Base-by-base conservation (phyloP, 768 basidiomycete species). In the Leccinum broughii region DNA sequence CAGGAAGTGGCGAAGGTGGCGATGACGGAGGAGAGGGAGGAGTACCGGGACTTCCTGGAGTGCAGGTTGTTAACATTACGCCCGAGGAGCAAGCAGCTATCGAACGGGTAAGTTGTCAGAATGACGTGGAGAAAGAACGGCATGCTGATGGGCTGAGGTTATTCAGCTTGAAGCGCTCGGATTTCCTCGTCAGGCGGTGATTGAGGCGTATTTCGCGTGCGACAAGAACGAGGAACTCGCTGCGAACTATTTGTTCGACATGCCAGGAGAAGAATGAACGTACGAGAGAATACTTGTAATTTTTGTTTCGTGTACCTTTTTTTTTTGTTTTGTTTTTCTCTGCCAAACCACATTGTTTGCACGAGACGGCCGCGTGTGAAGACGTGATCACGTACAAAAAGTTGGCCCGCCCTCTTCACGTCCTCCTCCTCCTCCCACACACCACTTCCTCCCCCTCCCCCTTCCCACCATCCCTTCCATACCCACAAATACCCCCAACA, bases 161-260 rank as follows among this genome's bases (percentile, higher is more conserved):
- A 37, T 57, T 3, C 64, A 97, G 95, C 79, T 97, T 62, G 85
- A 92, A 76, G 88, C 78, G 1, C 85, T 98, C 51, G 96, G 97
- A 1, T 98, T 99, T 74, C 74, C 91, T 17, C 83, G 93, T 44
- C 81, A 94, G 49, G 78, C 79, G 0, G 96, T 82, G n/a, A 77
- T 95, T 37, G 85, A 98, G 74, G 97, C 97, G 1, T 99, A 92
- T 76, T 85, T 96, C 70, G 91, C 88, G 2, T 98, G 95, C 74
- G 97, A 94, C 73, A 94, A 92, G 83, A 94, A 98, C 70, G 97
- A 98, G 76, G 94, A 98, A 70, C 77, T 95, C 20, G 95, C 97
- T 9, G 97, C 96, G 14, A 97, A 97, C 70, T 96, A 88, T 68
- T 75, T 98, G 67, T 95, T 98, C 64, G 95, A 96, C 78, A 79